Conservation (phyloP, 176 grass and related monocot species). For the Puya raimondii region DNA sequence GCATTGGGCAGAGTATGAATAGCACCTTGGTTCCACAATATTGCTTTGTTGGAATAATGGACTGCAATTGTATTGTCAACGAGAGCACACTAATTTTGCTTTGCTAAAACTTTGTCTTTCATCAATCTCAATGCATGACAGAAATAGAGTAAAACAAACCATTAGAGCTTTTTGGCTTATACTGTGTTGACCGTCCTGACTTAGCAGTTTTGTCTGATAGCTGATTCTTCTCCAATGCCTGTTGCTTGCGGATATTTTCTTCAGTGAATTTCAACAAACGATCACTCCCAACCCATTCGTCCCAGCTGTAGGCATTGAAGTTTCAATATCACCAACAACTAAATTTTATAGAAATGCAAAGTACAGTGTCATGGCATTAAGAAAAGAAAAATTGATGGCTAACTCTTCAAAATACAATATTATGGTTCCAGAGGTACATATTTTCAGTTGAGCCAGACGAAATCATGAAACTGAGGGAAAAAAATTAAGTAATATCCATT, state of each 20-base stretch:
- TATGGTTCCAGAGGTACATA: background rate
- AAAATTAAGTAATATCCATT: background rate
- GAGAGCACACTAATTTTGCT: no score
- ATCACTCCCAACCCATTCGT: slow-evolving; percentile 73
- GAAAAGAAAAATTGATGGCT: slow-evolving; percentile 1
- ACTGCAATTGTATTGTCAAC: no score
- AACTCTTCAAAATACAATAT: background rate
- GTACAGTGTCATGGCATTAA: slow-evolving; percentile 1
- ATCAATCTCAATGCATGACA: no score
- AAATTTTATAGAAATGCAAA: slow-evolving; percentile 7
- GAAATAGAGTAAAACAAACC: slow-evolving; percentile 16
- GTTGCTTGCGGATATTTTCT: slow-evolving; percentile 67
- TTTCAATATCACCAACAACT: slow-evolving; percentile 7
- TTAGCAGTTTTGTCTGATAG: slow-evolving; percentile 57
- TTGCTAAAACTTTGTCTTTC: no score
- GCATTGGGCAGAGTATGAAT: no score
- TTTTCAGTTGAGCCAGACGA: background rate
- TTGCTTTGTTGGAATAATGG: no score
- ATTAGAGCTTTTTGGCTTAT: slow-evolving; percentile 63
- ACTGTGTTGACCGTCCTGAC: slow-evolving; percentile 53
- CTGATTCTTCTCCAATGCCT: slow-evolving; percentile 66
- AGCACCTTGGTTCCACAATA: no score
- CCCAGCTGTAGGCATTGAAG: slow-evolving; percentile 60
- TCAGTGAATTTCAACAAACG: slow-evolving; percentile 73
- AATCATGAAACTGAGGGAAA: background rate